These are phyloP conservation scores for Aspergillus wentii DNA, from an alignment of 495 filamentous ascomycete species.

Conservation along the genomic window DNA sequence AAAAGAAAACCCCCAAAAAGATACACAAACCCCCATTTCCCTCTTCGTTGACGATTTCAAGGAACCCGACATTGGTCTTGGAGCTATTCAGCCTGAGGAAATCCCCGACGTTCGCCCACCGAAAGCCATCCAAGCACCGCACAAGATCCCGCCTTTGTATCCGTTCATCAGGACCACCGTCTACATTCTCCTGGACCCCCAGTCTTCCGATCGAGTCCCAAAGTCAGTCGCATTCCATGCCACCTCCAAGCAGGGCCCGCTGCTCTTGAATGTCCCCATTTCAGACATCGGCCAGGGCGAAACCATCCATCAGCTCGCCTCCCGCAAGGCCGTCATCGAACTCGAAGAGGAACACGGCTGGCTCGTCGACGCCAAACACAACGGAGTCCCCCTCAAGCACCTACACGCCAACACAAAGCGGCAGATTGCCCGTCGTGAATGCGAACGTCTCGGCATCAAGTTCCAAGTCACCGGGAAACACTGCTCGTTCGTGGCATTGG, in stretches of 20 bases:
- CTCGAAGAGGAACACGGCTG: conserved; percentile 67
- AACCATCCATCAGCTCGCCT: conserved; percentile 66
- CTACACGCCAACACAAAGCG: conserved; percentile 41
- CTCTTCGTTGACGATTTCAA: conserved; percentile 47
- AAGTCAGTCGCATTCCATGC: conserved; percentile 53
- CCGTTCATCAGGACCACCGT: conserved; percentile 58
- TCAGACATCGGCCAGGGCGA: conserved; percentile 39
- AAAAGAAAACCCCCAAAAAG: conserved; percentile 2
- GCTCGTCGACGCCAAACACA: conserved; percentile 46
- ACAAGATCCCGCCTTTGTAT: conserved; percentile 57
- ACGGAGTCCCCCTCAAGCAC: conserved; percentile 41
- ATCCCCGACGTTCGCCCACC: conserved; percentile 46
- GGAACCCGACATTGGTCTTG: conserved; percentile 27
- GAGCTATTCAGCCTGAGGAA: conserved; percentile 28
- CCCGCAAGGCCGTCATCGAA: conserved; percentile 60
- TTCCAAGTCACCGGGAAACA: conserved; percentile 64
- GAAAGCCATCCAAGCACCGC: conserved; percentile 57
- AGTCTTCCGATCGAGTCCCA: conserved; percentile 37
- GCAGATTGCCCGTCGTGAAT: conserved; percentile 57
- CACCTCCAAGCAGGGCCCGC: conserved; percentile 46
- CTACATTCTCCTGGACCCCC: conserved; percentile 56
- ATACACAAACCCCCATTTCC: conserved; percentile 43
- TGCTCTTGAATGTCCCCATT: conserved; percentile 61
- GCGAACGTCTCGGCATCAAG: conserved; percentile 53
- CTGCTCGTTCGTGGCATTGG: conserved; percentile 67